These are phyloP conservation scores for Amaranthus tricolor DNA, from an alignment of 179 eudicot genomes.

Conservation along the genomic window DNA sequence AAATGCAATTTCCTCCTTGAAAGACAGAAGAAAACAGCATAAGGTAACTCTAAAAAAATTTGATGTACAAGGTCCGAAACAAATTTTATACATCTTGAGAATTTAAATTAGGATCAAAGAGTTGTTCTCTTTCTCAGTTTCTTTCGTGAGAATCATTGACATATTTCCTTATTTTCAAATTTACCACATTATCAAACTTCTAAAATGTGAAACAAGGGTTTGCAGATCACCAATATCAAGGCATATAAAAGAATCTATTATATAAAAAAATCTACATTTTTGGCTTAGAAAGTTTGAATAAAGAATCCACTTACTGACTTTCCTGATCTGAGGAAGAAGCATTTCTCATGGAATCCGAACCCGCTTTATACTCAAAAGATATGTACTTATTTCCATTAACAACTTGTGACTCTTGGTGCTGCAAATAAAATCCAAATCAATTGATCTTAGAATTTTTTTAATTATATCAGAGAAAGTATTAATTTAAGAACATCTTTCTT, in stretches of 20 bases:
- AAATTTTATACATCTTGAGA: too few species aligned
- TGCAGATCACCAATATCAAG: not conserved
- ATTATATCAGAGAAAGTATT: not conserved
- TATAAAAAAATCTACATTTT: not conserved
- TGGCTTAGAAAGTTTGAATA: conserved; percentile 11
- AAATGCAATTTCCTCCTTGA: too few species aligned
- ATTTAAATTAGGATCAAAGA: not conserved
- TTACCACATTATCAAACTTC: not conserved
- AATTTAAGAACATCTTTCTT: not conserved
- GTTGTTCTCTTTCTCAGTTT: not conserved
- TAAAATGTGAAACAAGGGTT: too few species aligned
- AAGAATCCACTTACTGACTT: conserved; percentile 89
- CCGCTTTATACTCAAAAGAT: conserved; percentile 81
- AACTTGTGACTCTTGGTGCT: conserved; percentile 92
- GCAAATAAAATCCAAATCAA: conserved; percentile 31
- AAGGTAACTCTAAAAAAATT: too few species aligned
- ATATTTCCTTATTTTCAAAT: not conserved
- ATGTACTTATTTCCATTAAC: conserved; percentile 79
- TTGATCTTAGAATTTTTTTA: conserved; percentile 5
- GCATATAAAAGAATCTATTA: not conserved
- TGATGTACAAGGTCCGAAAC: too few species aligned
- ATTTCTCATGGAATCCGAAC: conserved; percentile 69
- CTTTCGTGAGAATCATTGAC: not conserved
- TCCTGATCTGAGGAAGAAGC: conserved; percentile 96
- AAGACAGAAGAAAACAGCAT: too few species aligned